A percentile compares a stretch with the other conserved stretches of the same genome.
Conservation (phyloP, 495 filamentous ascomycete species). For the Xylaria flabelliformis region DNA sequence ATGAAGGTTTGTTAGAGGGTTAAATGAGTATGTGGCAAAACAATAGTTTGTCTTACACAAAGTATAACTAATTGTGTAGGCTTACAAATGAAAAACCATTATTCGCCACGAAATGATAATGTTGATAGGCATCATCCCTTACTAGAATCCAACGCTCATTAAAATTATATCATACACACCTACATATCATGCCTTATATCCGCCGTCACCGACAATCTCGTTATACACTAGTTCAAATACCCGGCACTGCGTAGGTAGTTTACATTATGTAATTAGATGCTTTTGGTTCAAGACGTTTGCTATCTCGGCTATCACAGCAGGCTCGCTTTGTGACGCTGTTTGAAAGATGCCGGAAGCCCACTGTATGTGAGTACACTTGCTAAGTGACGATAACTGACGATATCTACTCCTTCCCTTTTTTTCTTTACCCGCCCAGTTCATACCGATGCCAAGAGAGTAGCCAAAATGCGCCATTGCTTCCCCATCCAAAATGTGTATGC, state of each 20-base stretch:
- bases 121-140: not conserved
- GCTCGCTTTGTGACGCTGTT: not conserved
- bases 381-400: not conserved
- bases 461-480: conserved; percentile 29
- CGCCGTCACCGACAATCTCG: not conserved
- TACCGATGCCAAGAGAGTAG: conserved; percentile 29
- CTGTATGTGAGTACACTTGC: not conserved
- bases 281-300: not conserved
- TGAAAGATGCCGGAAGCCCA: not conserved
- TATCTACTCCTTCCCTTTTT: not conserved
- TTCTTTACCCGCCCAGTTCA: conserved; percentile 22
- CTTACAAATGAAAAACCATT: not conserved
- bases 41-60: not conserved
- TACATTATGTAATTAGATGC: not conserved
- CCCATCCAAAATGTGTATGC: conserved; percentile 21
- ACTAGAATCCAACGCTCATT: not conserved
- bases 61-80: not conserved
- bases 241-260: not conserved
- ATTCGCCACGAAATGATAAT: not conserved
- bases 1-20: not conserved
- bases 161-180: conserved; percentile 5
- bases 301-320: not conserved
- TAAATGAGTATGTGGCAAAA: not conserved
- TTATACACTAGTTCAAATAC: not conserved
- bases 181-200: not conserved